A percentile compares a stretch with the other conserved stretches of the same genome.
Evolutionary conservation across 2,329 filamentous ascomycete genomes (phyloP).

Genomic region (Pseudonectria foliicola): DNA sequence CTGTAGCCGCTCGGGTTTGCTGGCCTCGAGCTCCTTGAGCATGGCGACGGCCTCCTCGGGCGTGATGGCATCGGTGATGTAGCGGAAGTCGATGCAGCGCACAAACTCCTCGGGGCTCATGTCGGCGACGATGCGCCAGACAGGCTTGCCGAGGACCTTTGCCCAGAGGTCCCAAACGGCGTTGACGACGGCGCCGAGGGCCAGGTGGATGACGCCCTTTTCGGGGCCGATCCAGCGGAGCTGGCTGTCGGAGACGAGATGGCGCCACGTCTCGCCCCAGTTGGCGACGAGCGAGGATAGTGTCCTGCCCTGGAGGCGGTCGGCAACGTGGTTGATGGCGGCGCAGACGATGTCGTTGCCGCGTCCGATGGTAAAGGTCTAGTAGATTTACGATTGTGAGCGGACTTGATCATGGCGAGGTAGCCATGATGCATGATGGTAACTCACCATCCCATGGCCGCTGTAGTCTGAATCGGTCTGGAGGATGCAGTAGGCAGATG

Average conservation of each 20-base stretch:
- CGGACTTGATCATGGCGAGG: too few relatives aligned
- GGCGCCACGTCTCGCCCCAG: conserved; percentile 85
- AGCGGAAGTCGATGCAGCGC: conserved; percentile 84
- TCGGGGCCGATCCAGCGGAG: conserved; percentile 91
- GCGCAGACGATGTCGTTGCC: conserved; percentile 90
- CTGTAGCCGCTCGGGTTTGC: conserved; percentile 63
- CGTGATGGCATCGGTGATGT: conserved; percentile 89
- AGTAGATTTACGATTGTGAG: conserved; percentile 2
- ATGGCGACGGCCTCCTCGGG: conserved; percentile 73
- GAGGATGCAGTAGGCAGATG: conserved; percentile 87
- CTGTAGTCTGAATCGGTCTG: conserved; percentile 65
- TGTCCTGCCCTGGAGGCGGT: conserved; percentile 67
- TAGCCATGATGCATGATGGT: not conserved
- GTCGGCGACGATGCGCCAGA: conserved; percentile 84
- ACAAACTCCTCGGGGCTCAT: conserved; percentile 87
- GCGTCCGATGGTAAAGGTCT: conserved; percentile 78
- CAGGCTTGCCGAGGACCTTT: conserved; percentile 76
- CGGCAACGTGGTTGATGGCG: conserved; percentile 71
- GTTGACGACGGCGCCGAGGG: conserved; percentile 82
- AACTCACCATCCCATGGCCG: conserved; percentile 69
- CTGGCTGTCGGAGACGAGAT: conserved; percentile 86
- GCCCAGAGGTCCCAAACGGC: conserved; percentile 96
- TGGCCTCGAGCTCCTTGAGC: conserved; percentile 56
- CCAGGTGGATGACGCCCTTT: conserved; percentile 90
- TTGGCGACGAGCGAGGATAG: conserved; percentile 70